Conservation (phyloP, 2,329 filamentous ascomycete species). For the Nothomitra cinnamomea region DNA sequence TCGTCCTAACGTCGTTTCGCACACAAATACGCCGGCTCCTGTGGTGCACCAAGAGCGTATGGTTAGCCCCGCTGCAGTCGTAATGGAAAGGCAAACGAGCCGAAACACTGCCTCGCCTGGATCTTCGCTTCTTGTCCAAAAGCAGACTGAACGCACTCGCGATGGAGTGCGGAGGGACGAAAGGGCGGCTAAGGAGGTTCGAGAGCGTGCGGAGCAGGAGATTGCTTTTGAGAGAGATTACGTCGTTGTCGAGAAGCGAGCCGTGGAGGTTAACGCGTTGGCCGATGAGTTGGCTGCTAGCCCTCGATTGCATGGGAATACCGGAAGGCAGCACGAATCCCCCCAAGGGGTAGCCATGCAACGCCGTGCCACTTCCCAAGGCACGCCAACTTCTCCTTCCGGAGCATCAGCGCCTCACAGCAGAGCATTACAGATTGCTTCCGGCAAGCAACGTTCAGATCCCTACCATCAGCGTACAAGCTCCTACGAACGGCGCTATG, state of each 20-base stretch:
- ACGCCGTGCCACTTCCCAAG: constrained; percentile 65
- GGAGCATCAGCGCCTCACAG: constrained; percentile 52
- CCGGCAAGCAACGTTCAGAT: constrained; percentile 45
- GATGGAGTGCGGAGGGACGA: constrained; percentile 18
- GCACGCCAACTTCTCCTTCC: constrained; percentile 47
- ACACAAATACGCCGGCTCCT: constrained; percentile 28
- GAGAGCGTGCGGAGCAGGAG: constrained; percentile 61
- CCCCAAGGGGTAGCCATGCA: constrained; percentile 46
- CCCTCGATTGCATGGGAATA: constrained; percentile 40
- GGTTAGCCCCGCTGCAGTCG: constrained; percentile 20
- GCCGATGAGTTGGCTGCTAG: constrained; percentile 87
- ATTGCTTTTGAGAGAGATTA: constrained; percentile 87
- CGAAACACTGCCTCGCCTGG: constrained; percentile 26
- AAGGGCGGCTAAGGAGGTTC: constrained; percentile 27
- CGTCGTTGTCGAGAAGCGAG: constrained; percentile 84
- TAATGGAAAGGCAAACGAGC: constrained; percentile 47
- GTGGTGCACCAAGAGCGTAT: constrained; percentile 22
- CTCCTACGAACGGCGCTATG: constrained; percentile 70
- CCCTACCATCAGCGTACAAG: constrained; percentile 50
- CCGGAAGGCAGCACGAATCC: constrained; percentile 27
- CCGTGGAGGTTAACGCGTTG: constrained; percentile 92
- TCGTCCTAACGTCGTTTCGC: constrained; percentile 26
- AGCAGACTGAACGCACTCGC: constrained; percentile 11
- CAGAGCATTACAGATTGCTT: constrained; percentile 56
- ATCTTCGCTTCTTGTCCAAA: constrained; percentile 30